Evolutionary conservation across 306 rosid genomes (phyloP).

Genomic region (Cicer chorassanicum): DNA sequence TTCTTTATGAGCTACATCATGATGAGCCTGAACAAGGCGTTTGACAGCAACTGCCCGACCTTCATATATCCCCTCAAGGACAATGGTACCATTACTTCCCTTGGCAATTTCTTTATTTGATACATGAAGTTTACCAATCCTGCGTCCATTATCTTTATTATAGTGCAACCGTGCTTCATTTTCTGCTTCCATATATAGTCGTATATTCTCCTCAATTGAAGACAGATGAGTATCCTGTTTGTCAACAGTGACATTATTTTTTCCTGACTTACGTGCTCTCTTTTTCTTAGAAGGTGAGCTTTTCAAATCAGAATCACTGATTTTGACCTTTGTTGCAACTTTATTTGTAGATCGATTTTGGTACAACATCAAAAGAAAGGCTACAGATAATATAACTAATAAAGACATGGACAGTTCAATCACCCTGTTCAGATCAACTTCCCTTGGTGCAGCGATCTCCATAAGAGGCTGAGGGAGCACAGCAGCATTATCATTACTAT

Average conservation of each 20-base stretch:
- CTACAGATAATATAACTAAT: conserved; percentile 37
- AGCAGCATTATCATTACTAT: conserved; percentile 38
- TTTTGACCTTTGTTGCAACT: conserved; percentile 37
- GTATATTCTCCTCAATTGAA: conserved; percentile 46
- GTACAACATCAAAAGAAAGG: conserved; percentile 46
- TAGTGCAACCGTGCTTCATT: conserved; percentile 38
- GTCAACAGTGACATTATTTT: conserved; percentile 42
- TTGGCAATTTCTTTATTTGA: conserved; percentile 74
- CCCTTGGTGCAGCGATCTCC: conserved; percentile 41
- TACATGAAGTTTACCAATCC: conserved; percentile 67
- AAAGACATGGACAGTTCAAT: conserved; percentile 41
- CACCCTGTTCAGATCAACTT: conserved; percentile 33
- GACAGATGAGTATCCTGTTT: conserved; percentile 44
- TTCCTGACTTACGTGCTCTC: conserved; percentile 56
- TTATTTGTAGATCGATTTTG: conserved; percentile 30
- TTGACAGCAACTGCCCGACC: conserved; percentile 85
- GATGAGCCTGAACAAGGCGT: conserved; percentile 83
- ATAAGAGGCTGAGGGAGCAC: conserved; percentile 39
- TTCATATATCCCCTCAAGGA: conserved; percentile 80
- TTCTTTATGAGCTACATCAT: conserved; percentile 74
- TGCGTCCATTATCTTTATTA: conserved; percentile 59
- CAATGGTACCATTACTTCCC: conserved; percentile 88
- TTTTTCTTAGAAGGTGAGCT: conserved; percentile 56
- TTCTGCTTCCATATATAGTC: conserved; percentile 34
- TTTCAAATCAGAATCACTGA: conserved; percentile 46